Evolutionary conservation across 176 grass and related monocot species (phyloP).

Genomic region (Hsuehochloa calcarea): DNA sequence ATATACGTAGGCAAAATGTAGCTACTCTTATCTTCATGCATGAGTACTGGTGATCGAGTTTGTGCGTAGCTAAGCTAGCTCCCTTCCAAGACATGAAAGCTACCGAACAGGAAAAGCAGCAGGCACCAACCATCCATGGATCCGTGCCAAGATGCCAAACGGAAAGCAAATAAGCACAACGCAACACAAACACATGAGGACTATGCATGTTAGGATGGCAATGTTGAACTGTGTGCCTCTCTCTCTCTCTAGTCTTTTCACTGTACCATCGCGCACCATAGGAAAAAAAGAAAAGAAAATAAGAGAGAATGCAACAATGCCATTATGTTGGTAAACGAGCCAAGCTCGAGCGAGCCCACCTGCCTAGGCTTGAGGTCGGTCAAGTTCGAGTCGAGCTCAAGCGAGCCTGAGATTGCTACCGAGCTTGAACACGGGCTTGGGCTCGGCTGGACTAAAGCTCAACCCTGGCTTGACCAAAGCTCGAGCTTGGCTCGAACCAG

Average conservation of each 20-base stretch:
- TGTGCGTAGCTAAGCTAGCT: not conserved
- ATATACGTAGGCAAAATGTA: not conserved
- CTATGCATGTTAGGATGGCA: not conserved
- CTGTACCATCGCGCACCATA: not conserved
- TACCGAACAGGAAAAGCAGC: not conserved
- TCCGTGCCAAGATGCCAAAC: not conserved
- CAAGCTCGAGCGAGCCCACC: too few species aligned
- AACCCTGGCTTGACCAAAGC: too few species aligned
- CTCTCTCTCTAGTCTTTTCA: not conserved
- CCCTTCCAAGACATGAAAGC: not conserved
- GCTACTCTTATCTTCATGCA: not conserved
- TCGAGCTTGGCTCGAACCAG: too few species aligned
- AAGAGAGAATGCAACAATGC: not conserved
- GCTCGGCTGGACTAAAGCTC: too few species aligned
- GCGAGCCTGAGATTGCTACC: too few species aligned
- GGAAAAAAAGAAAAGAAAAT: not conserved
- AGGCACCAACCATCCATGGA: not conserved
- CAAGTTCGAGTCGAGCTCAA: too few species aligned
- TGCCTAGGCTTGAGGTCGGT: too few species aligned
- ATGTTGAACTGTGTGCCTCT: conserved; percentile 1
- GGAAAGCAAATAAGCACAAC: not conserved
- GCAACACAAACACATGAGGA: not conserved
- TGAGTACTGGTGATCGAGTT: not conserved
- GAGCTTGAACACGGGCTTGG: too few species aligned
- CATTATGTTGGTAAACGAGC: too few species aligned